Percentiles rank a stretch among this genome's conserved stretches.
phyloP scores from a whole-genome alignment of 192 early-diverging fungal species.

The Coemansia sp. region DNA sequence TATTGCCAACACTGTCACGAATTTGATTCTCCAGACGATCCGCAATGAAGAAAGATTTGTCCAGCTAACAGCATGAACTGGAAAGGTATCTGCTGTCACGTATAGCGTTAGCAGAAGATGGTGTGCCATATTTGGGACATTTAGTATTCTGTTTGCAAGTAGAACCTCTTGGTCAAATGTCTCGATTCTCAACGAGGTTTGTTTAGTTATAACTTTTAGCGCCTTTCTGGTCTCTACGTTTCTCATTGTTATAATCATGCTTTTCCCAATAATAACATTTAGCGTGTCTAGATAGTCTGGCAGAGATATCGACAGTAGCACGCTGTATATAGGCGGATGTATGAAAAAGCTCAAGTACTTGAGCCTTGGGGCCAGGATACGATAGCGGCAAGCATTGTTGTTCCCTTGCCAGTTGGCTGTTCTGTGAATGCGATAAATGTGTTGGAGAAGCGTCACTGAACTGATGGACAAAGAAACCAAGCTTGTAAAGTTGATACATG shows the following conservation, averaged over 20 bases:
- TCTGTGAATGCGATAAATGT: neutral
- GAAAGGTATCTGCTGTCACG: neutral
- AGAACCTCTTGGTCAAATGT: neutral
- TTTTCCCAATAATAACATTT: neutral
- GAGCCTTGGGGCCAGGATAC: neutral
- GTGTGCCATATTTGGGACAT: neutral
- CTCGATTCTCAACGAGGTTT: neutral
- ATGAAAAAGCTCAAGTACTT: neutral
- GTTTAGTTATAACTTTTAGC: neutral
- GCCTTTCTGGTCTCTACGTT: neutral
- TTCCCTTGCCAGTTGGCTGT: too few relatives aligned
- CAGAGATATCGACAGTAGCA: conserved; percentile 1
- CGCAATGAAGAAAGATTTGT: neutral
- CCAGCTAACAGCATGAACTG: conserved; percentile 1
- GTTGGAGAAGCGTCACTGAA: too few relatives aligned
- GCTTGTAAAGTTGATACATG: neutral
- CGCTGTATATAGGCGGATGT: neutral
- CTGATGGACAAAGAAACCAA: neutral
- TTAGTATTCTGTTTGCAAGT: conserved; percentile 4
- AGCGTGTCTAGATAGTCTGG: conserved; percentile 1
- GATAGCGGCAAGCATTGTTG: neutral
- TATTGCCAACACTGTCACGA: neutral
- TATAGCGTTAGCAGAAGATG: neutral
- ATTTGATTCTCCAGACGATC: neutral
- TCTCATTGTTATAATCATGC: neutral